Percentiles rank a stretch among this genome's conserved stretches.
Conservation (phyloP, 1,139 yeast species). For the Saccharomyces pastorianus region DNA sequence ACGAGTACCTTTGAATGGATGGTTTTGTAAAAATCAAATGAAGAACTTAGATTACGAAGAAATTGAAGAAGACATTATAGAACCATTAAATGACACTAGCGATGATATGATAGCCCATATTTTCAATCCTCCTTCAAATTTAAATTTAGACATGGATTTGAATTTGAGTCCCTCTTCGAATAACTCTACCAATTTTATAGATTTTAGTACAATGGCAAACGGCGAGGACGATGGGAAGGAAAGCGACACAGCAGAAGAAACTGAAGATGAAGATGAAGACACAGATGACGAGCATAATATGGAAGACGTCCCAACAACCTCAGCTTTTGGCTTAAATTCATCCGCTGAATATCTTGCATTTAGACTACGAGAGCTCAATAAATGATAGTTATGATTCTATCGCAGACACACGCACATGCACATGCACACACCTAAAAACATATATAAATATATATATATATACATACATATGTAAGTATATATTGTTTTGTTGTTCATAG, state of each 20-base stretch:
- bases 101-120: background rate
- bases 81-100: background rate
- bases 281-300: conserved; percentile 11
- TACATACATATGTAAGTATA: background rate
- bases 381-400: background rate
- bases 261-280: conserved; percentile 6
- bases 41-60: conserved; percentile 21
- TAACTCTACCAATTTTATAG: background rate
- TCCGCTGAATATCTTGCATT: conserved; percentile 27
- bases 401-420: background rate
- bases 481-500: background rate
- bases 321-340: conserved; percentile 25
- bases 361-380: conserved; percentile 5
- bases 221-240: background rate
- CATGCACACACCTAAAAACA: no score
- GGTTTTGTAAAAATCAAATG: conserved; percentile 16
- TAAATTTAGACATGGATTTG: background rate
- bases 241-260: background rate
- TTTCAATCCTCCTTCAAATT: background rate
- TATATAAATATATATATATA: background rate
- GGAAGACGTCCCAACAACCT: conserved; percentile 18
- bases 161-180: background rate
- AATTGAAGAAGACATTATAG: conserved; percentile 17
- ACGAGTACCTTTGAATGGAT: conserved; percentile 19
- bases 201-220: background rate